Conservation (phyloP, 768 basidiomycete species). For the Amanita thiersii region DNA sequence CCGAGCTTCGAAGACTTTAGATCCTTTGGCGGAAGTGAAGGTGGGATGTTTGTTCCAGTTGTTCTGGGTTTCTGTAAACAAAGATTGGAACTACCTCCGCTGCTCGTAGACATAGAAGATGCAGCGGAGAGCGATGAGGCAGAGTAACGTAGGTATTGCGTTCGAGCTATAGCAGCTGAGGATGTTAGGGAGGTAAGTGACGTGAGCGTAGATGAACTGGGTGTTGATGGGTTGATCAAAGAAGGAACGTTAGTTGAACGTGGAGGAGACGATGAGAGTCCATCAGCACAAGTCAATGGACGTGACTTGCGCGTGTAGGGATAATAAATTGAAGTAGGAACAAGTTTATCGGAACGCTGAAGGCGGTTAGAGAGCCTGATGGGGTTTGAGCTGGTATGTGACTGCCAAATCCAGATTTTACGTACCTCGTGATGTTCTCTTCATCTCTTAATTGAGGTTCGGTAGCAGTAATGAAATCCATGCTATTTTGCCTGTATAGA, state of each 20-base stretch:
- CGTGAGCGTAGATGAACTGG: slow-evolving; percentile 56
- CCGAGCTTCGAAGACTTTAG: slow-evolving; percentile 16
- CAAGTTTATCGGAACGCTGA: slow-evolving; percentile 52
- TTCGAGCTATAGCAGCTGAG: slow-evolving; percentile 24
- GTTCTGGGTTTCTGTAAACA: slow-evolving; percentile 44
- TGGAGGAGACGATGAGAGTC: slow-evolving; percentile 33
- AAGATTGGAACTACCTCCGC: slow-evolving; percentile 34
- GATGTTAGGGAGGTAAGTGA: slow-evolving; percentile 29
- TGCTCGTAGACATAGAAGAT: slow-evolving; percentile 32
- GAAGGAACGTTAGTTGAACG: slow-evolving; percentile 29
- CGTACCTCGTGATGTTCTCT: slow-evolving; percentile 56
- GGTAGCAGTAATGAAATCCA: slow-evolving; percentile 71
- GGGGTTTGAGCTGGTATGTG: slow-evolving; percentile 9
- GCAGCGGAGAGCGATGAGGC: slow-evolving; percentile 37
- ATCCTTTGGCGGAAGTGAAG: slow-evolving; percentile 25
- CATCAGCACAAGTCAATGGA: slow-evolving; percentile 16
- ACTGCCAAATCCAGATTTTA: slow-evolving; percentile 12
- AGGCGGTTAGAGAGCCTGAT: slow-evolving; percentile 58
- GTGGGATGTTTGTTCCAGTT: slow-evolving; percentile 29
- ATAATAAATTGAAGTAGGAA: slow-evolving; percentile 43
- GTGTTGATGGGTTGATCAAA: slow-evolving; percentile 47
- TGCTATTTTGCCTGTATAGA: slow-evolving; percentile 75
- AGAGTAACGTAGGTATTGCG: slow-evolving; percentile 34
- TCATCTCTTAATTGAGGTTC: slow-evolving; percentile 38
- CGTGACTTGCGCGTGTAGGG: slow-evolving; percentile 47